phyloP scores from a whole-genome alignment of 1,284 basidiomycete species.

The Cryptococcus floricola region DNA sequence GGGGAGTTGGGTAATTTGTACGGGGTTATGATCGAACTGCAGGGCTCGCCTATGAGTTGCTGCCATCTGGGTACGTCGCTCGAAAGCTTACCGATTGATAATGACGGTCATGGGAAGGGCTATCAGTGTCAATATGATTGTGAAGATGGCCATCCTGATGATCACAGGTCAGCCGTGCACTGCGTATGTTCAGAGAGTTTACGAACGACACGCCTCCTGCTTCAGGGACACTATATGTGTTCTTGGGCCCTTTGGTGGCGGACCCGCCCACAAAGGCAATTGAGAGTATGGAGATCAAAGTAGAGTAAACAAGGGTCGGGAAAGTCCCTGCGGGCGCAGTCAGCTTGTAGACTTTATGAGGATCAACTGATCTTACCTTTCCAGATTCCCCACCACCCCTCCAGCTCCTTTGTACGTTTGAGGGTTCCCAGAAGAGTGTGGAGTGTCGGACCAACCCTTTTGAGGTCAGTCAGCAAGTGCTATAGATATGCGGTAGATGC shows the following conservation, averaged over 20 bases:
- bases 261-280: conserved; percentile 47
- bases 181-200: not conserved
- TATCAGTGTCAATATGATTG: conserved; percentile 62
- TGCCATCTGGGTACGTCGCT: too few species aligned
- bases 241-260: conserved; percentile 52
- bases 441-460: conserved; percentile 49
- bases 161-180: not conserved
- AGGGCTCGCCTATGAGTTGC: not conserved
- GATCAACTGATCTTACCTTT: conserved; percentile 62
- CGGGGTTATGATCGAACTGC: conserved; percentile 78
- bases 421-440: conserved; percentile 57
- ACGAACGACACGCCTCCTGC: conserved; percentile 61
- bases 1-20: conserved; percentile 67
- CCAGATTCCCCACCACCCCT: conserved; percentile 76
- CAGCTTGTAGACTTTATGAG: not conserved
- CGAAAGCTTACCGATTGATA: conserved; percentile 63
- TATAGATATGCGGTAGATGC: too few species aligned
- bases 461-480: not conserved
- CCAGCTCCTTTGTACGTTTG: conserved; percentile 66
- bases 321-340: conserved; percentile 52
- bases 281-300: conserved; percentile 45
- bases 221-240: conserved; percentile 64
- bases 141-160: conserved; percentile 44
- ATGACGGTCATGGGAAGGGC: conserved; percentile 74
- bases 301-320: conserved; percentile 67